Conservation (phyloP, 202 grass and related monocot species). For the Eragrostis tef region DNA sequence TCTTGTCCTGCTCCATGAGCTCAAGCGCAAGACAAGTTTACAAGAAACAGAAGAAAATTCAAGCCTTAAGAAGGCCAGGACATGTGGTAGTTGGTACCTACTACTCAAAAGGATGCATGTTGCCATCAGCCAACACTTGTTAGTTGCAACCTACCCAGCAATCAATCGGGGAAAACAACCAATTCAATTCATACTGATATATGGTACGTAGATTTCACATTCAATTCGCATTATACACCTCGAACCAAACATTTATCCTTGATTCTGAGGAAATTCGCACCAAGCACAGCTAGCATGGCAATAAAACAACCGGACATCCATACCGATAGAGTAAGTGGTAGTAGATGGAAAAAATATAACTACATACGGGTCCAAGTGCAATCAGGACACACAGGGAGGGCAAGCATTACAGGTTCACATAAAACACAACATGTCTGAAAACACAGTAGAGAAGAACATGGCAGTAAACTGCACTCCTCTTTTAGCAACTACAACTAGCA, state of each 20-base stretch:
- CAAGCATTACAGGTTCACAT: constrained; percentile 51
- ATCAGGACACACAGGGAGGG: constrained; percentile 40
- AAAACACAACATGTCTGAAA: constrained; percentile 47
- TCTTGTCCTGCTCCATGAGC: constrained; percentile 49
- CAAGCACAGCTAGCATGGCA: background rate
- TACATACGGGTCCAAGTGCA: constrained; percentile 53
- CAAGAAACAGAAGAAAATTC: background rate
- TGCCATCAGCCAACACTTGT: constrained; percentile 23
- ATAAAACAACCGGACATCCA: constrained; percentile 17
- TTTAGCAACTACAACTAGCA: constrained; percentile 60
- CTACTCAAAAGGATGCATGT: constrained; percentile 27
- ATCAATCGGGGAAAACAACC: background rate
- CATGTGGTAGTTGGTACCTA: constrained; percentile 59
- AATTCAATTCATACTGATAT: too few species aligned
- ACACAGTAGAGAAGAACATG: constrained; percentile 46
- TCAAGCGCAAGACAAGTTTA: background rate
- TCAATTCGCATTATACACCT: background rate
- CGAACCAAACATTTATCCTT: background rate
- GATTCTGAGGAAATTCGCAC: background rate
- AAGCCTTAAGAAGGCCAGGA: constrained; percentile 35
- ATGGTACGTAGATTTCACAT: background rate
- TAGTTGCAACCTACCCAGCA: constrained; percentile 44
- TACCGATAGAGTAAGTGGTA: constrained; percentile 38
- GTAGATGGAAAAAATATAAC: constrained; percentile 47
- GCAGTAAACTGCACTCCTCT: constrained; percentile 28